Evolutionary conservation across 2,329 filamentous ascomycete genomes (phyloP).

Genomic region (Scytalidium lignicola): DNA sequence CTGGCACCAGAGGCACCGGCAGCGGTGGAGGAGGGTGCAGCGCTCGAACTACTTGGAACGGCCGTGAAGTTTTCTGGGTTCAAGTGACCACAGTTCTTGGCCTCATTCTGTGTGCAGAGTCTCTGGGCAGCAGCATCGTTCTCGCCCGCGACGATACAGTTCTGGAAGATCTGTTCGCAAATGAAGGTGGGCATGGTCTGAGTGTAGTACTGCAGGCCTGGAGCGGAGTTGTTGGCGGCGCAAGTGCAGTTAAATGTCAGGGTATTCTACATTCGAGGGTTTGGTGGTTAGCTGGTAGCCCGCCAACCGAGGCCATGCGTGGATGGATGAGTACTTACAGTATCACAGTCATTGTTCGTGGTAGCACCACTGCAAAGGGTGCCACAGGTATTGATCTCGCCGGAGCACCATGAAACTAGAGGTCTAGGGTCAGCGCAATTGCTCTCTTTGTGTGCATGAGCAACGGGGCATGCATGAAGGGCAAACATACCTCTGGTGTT

Average conservation of each 20-base stretch:
- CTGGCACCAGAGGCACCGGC: conserved; percentile 17
- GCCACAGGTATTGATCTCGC: conserved; percentile 54
- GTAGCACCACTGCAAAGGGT: conserved; percentile 49
- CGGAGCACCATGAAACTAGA: conserved; percentile 50
- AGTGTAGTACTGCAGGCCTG: conserved; percentile 50
- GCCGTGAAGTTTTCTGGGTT: conserved; percentile 22
- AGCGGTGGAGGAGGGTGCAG: conserved; percentile 36
- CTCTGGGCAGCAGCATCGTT: conserved; percentile 39
- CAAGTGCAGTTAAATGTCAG: conserved; percentile 55
- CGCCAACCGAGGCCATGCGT: background rate
- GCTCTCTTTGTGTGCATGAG: too few relatives aligned
- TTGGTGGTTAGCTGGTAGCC: background rate
- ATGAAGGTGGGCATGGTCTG: conserved; percentile 56
- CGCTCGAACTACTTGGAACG: conserved; percentile 17
- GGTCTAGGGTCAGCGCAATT: conserved; percentile 12
- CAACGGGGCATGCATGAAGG: background rate
- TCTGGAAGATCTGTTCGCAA: conserved; percentile 46
- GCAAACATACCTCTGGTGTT: conserved; percentile 17
- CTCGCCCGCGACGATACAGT: conserved; percentile 41
- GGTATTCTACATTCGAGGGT: conserved; percentile 30
- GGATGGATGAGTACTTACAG: conserved; percentile 37
- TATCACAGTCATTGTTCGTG: conserved; percentile 48
- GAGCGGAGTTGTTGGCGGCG: conserved; percentile 42
- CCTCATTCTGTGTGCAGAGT: conserved; percentile 37
- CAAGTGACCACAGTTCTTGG: conserved; percentile 44